These are phyloP conservation scores for Alternaria rosae DNA, from an alignment of 2,329 filamentous ascomycete genomes.

Conservation along the genomic window DNA sequence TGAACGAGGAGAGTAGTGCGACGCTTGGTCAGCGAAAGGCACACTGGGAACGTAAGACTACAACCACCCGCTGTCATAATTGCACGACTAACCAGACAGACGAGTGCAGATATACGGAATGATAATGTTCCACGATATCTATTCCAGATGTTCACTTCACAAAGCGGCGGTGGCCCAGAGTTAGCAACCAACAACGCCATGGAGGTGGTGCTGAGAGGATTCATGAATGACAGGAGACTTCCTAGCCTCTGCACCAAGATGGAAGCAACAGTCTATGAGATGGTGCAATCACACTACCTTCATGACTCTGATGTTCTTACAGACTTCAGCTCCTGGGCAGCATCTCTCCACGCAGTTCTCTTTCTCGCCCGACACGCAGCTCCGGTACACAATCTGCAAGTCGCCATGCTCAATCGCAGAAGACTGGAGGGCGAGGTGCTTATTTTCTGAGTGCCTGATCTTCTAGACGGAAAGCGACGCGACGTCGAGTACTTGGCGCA, in stretches of 20 bases:
- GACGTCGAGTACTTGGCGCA: not conserved
- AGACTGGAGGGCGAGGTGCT: not conserved
- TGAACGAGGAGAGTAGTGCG: too few species aligned
- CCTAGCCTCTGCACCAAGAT: not conserved
- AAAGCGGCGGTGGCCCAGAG: not conserved
- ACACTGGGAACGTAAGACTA: not conserved
- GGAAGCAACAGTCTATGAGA: not conserved
- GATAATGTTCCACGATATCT: not conserved
- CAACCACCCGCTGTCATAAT: not conserved
- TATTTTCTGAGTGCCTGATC: not conserved
- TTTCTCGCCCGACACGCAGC: not conserved
- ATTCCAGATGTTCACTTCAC: not conserved
- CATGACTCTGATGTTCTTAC: not conserved
- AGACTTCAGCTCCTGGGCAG: not conserved
- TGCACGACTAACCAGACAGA: not conserved
- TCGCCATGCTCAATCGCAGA: not conserved
- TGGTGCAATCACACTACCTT: not conserved
- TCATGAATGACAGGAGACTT: not conserved
- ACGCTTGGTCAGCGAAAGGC: not conserved
- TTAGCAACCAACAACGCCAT: not conserved
- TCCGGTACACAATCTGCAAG: not conserved
- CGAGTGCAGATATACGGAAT: not conserved
- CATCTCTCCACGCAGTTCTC: not conserved
- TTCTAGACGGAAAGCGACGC: not conserved
- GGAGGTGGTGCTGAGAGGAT: not conserved